Conservation (phyloP, 345 rosid genomes). For the Aethionema arabicum region DNA sequence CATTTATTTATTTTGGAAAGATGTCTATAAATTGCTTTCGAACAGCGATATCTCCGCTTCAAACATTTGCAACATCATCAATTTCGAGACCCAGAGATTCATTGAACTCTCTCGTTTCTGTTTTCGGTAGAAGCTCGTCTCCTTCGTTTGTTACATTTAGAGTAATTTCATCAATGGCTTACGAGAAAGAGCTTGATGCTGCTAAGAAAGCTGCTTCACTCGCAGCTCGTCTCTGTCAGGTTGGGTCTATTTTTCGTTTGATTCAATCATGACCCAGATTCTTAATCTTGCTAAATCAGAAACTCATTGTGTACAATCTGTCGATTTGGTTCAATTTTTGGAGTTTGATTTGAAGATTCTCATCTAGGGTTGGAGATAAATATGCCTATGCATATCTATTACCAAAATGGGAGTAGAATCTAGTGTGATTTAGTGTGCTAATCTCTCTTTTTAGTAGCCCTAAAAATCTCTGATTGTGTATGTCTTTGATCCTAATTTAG, state of each 20-base stretch:
- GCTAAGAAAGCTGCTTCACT: conserved; percentile 91
- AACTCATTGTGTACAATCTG: conserved; percentile 30
- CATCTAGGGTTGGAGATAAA: not conserved
- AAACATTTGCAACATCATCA: conserved; percentile 13
- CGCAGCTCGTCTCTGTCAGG: conserved; percentile 95
- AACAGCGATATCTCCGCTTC: conserved; percentile 26
- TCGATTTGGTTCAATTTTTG: conserved; percentile 3
- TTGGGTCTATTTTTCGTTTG: not conserved
- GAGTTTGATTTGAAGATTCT: not conserved
- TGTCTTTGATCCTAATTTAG: not conserved
- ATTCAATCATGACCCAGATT: conserved; percentile 21
- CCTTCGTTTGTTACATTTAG: conserved; percentile 29
- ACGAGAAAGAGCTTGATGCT: conserved; percentile 77
- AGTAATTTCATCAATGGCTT: conserved; percentile 55
- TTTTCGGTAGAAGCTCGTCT: conserved; percentile 22
- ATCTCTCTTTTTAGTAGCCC: not conserved
- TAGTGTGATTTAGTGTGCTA: conserved; percentile 6
- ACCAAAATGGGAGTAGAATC: not conserved
- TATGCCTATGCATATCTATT: not conserved
- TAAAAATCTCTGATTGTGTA: too few relatives aligned
- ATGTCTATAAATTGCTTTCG: conserved; percentile 44
- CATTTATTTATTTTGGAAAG: conserved; percentile 11
- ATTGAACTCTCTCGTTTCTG: conserved; percentile 24
- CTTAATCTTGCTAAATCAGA: not conserved
- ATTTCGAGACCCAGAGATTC: conserved; percentile 24